Base-by-base conservation (phyloP, 169 alveolate genomes). In the Cryptosporidium ryanae region DNA sequence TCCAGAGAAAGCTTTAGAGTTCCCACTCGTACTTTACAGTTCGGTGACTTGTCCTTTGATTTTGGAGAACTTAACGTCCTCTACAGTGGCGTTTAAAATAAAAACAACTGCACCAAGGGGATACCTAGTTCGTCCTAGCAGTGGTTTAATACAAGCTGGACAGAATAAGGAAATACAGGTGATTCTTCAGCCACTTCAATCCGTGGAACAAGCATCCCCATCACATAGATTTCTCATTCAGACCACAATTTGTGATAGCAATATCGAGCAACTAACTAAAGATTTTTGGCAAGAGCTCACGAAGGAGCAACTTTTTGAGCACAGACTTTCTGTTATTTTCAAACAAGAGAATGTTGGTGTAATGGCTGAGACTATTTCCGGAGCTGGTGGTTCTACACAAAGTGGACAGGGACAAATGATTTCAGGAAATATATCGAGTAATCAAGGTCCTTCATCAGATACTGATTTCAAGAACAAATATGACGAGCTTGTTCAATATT, bases 101-200 rank as follows among this genome's bases (percentile, higher is more conserved):
- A 94, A 94, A 84, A 94, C 97, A 17, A 94, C 97, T 1, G 95
- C 96, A 12, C 97, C 97, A 25, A 93, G 93, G 66, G 94, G 94
- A 32, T 94, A 94, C 84, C 90, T 94, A 44, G 97, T 94, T 2
- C 82, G 96, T 43, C 97, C 97, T 27, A 90, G 94, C 31, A 92
- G 93, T 57, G 97, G 97, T 6, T 82, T 93, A 68, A 92, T 94
- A 65, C 91, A 87, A 71, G 93, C 96, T 21, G 93, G 92, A 8
- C 96, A 93, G 54, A 64, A 91, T 8, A 91, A 90, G 43, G 93
- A 92, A 43, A 90, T 94, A 27, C 97, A 94, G 70, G 93, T 94
- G 49, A 94, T 94, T 48, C 91, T 94, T 23, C 97, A 94, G 82
- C 96, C 97, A 21, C 89, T 93, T 25, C 87, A 76, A 44, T 90